These are phyloP conservation scores for Veloboletus limbatus DNA, from an alignment of 1,284 basidiomycete genomes.

Conservation along the genomic window DNA sequence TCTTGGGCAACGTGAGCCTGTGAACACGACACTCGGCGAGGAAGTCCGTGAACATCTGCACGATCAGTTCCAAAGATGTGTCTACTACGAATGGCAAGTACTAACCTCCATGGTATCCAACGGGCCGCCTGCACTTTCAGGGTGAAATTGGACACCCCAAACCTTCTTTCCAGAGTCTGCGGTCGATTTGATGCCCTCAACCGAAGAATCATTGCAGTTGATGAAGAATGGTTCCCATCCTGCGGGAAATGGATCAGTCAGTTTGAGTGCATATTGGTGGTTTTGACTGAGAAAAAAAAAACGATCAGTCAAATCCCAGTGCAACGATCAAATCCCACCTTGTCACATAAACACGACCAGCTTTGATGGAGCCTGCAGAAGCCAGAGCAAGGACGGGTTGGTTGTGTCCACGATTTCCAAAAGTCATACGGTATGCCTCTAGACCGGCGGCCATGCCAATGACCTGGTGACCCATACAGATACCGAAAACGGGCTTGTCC, in stretches of 20 bases:
- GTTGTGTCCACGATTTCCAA: constrained; percentile 99
- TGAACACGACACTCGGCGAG: constrained; percentile 71
- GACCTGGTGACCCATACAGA: constrained; percentile 99
- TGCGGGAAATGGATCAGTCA: constrained; percentile 89
- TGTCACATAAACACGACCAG: constrained; percentile 96
- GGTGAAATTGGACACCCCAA: constrained; percentile 98
- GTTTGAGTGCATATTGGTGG: constrained; percentile 91
- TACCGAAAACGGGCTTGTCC: constrained; percentile 94
- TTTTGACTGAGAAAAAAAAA: constrained; percentile 63
- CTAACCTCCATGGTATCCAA: constrained; percentile 88
- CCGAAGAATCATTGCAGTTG: constrained; percentile 95
- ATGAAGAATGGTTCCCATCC: constrained; percentile 99
- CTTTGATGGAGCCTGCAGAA: constrained; percentile 86
- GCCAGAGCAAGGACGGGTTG: constrained; percentile 96
- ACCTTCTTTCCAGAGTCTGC: constrained; percentile 81
- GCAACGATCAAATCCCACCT: constrained; percentile 46
- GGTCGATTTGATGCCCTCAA: constrained; percentile 97
- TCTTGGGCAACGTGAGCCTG: constrained; percentile 38
- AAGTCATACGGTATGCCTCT: constrained; percentile 96
- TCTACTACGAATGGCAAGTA: not conserved
- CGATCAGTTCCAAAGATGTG: constrained; percentile 4
- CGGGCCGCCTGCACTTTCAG: constrained; percentile 90
- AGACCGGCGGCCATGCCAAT: constrained; percentile 96
- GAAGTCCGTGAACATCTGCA: constrained; percentile 91
- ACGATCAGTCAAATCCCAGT: constrained; percentile 8